Conservation (phyloP, 345 rosid genomes). For the Hypericum perforatum region DNA sequence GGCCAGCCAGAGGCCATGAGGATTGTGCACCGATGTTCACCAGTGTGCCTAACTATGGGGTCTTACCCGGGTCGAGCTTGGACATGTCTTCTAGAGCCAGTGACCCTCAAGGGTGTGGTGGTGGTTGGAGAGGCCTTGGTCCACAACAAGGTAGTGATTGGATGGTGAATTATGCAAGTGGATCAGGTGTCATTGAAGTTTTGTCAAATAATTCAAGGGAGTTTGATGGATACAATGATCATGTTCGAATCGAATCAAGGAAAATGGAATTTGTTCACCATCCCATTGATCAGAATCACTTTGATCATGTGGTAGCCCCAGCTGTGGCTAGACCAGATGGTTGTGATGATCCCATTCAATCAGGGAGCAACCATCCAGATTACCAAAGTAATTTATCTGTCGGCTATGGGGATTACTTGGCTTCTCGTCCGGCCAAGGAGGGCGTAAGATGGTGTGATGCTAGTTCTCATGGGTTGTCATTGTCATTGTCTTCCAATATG, state of each 20-base stretch:
- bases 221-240: too few relatives aligned
- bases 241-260: too few relatives aligned
- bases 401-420: slow-evolving; percentile 14
- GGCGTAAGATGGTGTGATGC: slow-evolving; percentile 23
- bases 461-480: neutral
- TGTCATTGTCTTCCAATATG: too few relatives aligned
- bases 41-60: too few relatives aligned
- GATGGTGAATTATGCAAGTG: slow-evolving; percentile 35
- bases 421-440: slow-evolving; percentile 9
- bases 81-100: slow-evolving; percentile 5
- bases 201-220: slow-evolving; percentile 29
- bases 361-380: slow-evolving; percentile 21
- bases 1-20: slow-evolving; percentile 1
- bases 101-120: slow-evolving; percentile 23
- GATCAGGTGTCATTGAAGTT: slow-evolving; percentile 26
- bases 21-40: too few relatives aligned
- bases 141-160: slow-evolving; percentile 29
- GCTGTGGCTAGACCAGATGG: too few relatives aligned
- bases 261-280: too few relatives aligned
- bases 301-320: too few relatives aligned
- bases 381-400: neutral
- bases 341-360: slow-evolving; percentile 1
- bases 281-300: too few relatives aligned
- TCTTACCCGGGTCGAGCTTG: neutral
- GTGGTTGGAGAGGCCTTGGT: slow-evolving; percentile 21